Base-by-base conservation (phyloP, 2,329 filamentous ascomycete species). In the Fusarium brevicatenulatum region DNA sequence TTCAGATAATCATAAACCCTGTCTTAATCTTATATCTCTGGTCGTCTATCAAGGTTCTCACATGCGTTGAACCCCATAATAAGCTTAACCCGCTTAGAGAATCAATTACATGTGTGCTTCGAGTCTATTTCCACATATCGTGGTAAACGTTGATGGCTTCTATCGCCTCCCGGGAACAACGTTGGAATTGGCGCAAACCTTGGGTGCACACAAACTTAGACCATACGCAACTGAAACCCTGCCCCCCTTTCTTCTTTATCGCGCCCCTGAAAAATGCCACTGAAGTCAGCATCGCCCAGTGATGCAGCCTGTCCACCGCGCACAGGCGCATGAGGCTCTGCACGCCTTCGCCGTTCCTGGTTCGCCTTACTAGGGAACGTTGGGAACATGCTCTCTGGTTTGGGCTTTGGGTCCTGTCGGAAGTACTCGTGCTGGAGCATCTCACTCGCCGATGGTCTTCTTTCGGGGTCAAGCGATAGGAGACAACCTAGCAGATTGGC, bases 311-410 rank as follows among this genome's bases (percentile, higher is more conserved):
- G 90, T 0, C 95, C 95, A 34, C 66, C 66, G 37, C 95, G 86
- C 43, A 89, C 89, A 0, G 96, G 96, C 11, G 96, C 96, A 81
- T 95, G 91, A 2, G 96, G 96, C 68, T 91, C 90, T 67, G 89
- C 86, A 42, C 89, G 86, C 72, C 93, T 86, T 75, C 95, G 86
- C 78, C 91, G 92, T 85, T 99, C 96, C 85, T 96, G 93, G 4
- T 95, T 94, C 0, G 96, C 96, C 82, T 97, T 98, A 77, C 93
- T 96, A 1, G 96, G 96, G 80, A 98, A 99, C 0, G 96, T 98
- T 5, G 96, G 96, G 80, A 99, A 98, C 91, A 99, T 92, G 77
- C 92, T 92, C 80, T 94, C 92, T 12, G 92, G 91, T 83, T 98
- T 98, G 3, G 95, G 94, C 68, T 93, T 93, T 2, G 96, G 96